Evolutionary conservation across 371 early-diverging fungal species (phyloP).

Genomic region (Actinomortierella wolfii): DNA sequence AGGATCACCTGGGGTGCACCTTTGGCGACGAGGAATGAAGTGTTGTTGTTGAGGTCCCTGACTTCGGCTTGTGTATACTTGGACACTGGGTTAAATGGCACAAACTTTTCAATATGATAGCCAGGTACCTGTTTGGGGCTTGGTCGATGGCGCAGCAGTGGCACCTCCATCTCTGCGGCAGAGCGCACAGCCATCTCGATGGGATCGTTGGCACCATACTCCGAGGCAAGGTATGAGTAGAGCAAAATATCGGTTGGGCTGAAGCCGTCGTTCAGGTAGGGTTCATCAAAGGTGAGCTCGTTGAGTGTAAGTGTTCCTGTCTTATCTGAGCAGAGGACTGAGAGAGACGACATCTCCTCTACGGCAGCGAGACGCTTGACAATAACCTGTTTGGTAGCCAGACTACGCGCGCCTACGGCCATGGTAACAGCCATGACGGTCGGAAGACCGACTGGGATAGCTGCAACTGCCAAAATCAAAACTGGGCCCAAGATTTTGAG

Average conservation of each 20-base stretch:
- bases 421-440: slow-evolving; percentile 95
- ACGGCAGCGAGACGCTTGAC: slow-evolving; percentile 93
- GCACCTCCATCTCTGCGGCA: slow-evolving; percentile 75
- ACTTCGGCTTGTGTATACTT: slow-evolving; percentile 88
- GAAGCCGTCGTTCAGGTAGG: slow-evolving; percentile 75
- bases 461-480: slow-evolving; percentile 85
- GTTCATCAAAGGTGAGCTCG: slow-evolving; percentile 85
- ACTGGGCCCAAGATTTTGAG: slow-evolving; percentile 41
- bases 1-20: slow-evolving; percentile 91
- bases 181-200: slow-evolving; percentile 84
- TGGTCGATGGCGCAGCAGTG: slow-evolving; percentile 55
- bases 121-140: slow-evolving; percentile 70
- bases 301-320: slow-evolving; percentile 95
- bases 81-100: slow-evolving; percentile 84
- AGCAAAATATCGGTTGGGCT: slow-evolving; percentile 79
- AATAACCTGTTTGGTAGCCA: slow-evolving; percentile 91
- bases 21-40: slow-evolving; percentile 81
- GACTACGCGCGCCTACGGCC: slow-evolving; percentile 90
- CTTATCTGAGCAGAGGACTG: slow-evolving; percentile 94
- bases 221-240: slow-evolving; percentile 81
- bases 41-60: slow-evolving; percentile 63
- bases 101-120: slow-evolving; percentile 77
- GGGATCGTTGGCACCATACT: slow-evolving; percentile 86
- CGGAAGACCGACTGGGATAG: slow-evolving; percentile 95
- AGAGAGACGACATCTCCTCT: slow-evolving; percentile 93